phyloP scores from a whole-genome alignment of 2,329 filamentous ascomycete species.

The Parastagonospora nodorum region DNA sequence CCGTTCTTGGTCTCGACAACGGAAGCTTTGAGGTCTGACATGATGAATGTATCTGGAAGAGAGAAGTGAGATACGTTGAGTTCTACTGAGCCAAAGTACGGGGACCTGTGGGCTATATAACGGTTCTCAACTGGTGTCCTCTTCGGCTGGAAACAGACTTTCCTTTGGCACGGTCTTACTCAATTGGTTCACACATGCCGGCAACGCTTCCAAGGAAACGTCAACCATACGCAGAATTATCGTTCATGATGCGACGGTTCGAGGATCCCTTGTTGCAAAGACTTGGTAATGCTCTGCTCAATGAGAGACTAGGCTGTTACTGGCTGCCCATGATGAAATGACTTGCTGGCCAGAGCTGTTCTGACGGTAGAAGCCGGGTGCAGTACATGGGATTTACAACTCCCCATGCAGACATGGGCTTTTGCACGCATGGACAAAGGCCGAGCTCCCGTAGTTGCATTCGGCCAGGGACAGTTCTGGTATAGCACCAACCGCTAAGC shows the following conservation, averaged over 20 bases:
- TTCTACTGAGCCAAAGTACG: constrained; percentile 18
- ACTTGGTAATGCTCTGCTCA: constrained; percentile 22
- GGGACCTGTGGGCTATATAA: constrained; percentile 26
- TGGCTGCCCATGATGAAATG: constrained; percentile 41
- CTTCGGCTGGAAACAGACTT: constrained; percentile 13
- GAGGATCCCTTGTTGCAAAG: constrained; percentile 28
- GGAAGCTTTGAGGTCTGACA: constrained; percentile 71
- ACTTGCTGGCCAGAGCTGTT: constrained; percentile 20
- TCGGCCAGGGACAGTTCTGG: constrained; percentile 19
- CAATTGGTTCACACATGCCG: constrained; percentile 29
- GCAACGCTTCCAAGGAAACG: constrained; percentile 21
- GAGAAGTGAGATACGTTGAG: constrained; percentile 30
- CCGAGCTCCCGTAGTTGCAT: constrained; percentile 23
- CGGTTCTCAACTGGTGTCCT: constrained; percentile 11
- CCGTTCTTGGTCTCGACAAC: constrained; percentile 67
- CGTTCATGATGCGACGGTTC: constrained; percentile 23
- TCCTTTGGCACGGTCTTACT: constrained; percentile 20
- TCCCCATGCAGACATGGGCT: constrained; percentile 24
- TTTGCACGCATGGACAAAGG: constrained; percentile 28
- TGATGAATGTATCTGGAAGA: constrained; percentile 43
- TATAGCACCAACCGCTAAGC: constrained; percentile 22
- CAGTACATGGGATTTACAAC: constrained; percentile 22
- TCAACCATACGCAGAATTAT: constrained; percentile 32
- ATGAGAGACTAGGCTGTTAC: constrained; percentile 30
- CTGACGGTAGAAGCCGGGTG: constrained; percentile 24